These are phyloP conservation scores for Puccinia hordei DNA, from an alignment of 1,284 basidiomycete genomes.

Conservation along the genomic window DNA sequence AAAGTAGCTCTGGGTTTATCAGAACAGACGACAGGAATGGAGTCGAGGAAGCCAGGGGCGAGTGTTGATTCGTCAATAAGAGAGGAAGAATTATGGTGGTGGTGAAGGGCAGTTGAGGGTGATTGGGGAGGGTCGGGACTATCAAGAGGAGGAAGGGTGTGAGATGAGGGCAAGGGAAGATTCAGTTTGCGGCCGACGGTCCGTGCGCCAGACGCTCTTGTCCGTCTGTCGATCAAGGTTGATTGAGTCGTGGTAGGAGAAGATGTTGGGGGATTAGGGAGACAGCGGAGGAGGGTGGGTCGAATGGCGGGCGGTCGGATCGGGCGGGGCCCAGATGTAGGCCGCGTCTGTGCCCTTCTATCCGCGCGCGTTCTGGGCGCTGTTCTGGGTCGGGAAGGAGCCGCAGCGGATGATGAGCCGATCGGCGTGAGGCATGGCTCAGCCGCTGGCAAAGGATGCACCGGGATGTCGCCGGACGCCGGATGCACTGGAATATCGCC, in stretches of 20 bases:
- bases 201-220: conserved; percentile 36
- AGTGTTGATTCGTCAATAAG: conserved; percentile 33
- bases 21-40: conserved; percentile 34
- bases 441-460: neutral
- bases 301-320: neutral
- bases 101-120: no score
- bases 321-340: neutral
- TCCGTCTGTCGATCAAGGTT: conserved; percentile 21
- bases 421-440: neutral
- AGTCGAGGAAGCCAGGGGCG: conserved; percentile 43
- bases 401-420: neutral
- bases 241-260: neutral
- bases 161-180: conserved; percentile 34
- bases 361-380: neutral
- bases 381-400: neutral
- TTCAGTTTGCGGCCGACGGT: conserved; percentile 34
- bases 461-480: conserved; percentile 27
- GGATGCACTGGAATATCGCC: conserved; percentile 36
- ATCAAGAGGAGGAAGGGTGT: conserved; percentile 25
- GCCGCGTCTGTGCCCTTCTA: neutral
- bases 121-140: neutral
- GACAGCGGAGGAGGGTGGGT: conserved; percentile 1
- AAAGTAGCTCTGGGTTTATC: conserved; percentile 34
- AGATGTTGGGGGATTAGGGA: neutral
- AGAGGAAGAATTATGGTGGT: neutral